Evolutionary conservation across 176 grass and related monocot species (phyloP), one percentile per base, ranked within the genome.

Genomic region (Dendrocalamus sinicus): DNA sequence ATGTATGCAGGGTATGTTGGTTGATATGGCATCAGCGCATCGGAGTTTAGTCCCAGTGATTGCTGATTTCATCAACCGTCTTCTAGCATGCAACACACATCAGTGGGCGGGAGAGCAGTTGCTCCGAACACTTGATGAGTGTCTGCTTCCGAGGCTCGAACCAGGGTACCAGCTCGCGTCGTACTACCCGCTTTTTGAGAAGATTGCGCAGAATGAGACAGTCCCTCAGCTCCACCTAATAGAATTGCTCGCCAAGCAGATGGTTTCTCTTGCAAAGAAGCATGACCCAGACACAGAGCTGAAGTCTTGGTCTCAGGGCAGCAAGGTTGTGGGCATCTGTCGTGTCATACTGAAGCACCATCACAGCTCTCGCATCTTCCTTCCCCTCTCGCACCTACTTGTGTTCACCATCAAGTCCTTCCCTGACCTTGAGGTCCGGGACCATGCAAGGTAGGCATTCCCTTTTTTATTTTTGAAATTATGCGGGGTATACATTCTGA

Each of bases 341-440:
- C 84, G 90, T 55, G 72, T 91, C 67, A 89, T 94, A 86, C 74
- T 98, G 83, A 95, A 92, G 85, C 88, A 90, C 61, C 96, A 98
- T 86, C 82, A 95, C 28, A 93, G 89, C 72, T 95, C 96, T 11
- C 81, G 73, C 65, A 30, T 98, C 37, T 98, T 95, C 71, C 66
- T 90, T 67, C 90, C 96, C 62, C 90, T 98, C 28, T 89, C 88
- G 0, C 74, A 20, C 44, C 84, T 98, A 59, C 93, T 98, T 46
- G 81, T 85, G 45, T 78, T 90, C 77, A 89, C 88, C 53, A 94
- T 92, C 48, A 65, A 95, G 73, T 92, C 79, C 72, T 98, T 94
- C 55, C 96, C 96, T 67, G 93, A 98, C 84, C 88, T 98, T 73
- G 96, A 98, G 87, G 88, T 98, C 74, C 82, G 96, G 64, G 96